Conservation (phyloP, 345 rosid species). For the Brassica incana region DNA sequence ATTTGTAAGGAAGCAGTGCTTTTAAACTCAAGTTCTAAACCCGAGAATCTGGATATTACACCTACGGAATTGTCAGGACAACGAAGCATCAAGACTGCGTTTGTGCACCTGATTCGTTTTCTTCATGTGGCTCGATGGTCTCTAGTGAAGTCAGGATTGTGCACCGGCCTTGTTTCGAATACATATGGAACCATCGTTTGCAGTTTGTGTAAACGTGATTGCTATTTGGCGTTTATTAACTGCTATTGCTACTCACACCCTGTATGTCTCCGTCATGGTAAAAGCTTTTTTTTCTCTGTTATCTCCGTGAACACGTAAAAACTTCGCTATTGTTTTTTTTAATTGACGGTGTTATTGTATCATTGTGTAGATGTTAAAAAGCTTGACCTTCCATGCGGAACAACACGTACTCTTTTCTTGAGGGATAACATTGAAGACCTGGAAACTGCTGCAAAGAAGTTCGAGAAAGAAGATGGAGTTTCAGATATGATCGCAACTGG, state of each 20-base stretch:
- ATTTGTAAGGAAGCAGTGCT: slow-evolving; percentile 95
- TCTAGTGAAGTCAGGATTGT: slow-evolving; percentile 63
- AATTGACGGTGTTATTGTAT: slow-evolving; percentile 12
- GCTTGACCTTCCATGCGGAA: slow-evolving; percentile 74
- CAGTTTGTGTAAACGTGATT: slow-evolving; percentile 89
- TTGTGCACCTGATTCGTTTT: slow-evolving; percentile 78
- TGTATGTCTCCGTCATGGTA: slow-evolving; percentile 87
- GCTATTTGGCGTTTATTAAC: slow-evolving; percentile 77
- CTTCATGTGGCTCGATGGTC: slow-evolving; percentile 83
- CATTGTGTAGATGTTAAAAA: slow-evolving; percentile 56
- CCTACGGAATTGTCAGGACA: slow-evolving; percentile 60
- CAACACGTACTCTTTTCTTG: slow-evolving; percentile 57
- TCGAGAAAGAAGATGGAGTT: slow-evolving; percentile 61
- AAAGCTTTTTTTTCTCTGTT: slow-evolving; percentile 28
- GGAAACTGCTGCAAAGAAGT: slow-evolving; percentile 84
- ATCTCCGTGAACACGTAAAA: not conserved
- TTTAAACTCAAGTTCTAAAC: slow-evolving; percentile 51
- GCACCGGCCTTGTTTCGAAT: slow-evolving; percentile 54
- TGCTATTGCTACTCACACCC: slow-evolving; percentile 68
- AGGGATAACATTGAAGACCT: slow-evolving; percentile 67
- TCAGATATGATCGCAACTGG: slow-evolving; percentile 41
- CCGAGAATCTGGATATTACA: slow-evolving; percentile 61
- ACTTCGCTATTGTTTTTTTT: not conserved
- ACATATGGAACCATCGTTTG: slow-evolving; percentile 69
- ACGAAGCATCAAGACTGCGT: slow-evolving; percentile 58